Percentiles rank a stretch among this genome's conserved stretches.
phyloP scores from a whole-genome alignment of 805 yeast genomes.

The Teunomyces aglyptinius region DNA sequence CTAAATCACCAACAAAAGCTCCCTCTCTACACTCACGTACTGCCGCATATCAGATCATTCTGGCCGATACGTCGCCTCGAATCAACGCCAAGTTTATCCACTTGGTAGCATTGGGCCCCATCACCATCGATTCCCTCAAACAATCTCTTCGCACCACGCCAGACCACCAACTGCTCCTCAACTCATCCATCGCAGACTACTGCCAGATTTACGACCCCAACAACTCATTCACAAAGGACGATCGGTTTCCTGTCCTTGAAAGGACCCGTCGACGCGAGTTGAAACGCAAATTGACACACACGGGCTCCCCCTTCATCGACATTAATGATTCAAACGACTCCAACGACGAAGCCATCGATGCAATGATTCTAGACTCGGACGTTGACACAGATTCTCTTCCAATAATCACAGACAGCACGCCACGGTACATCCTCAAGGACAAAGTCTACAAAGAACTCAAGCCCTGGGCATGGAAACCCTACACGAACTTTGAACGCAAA shows the following conservation, averaged over 20 bases:
- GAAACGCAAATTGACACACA: slow-evolving; percentile 33
- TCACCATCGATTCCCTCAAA: slow-evolving; percentile 28
- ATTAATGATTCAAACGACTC: slow-evolving; percentile 5
- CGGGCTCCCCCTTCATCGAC: slow-evolving; percentile 6
- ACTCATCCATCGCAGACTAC: slow-evolving; percentile 27
- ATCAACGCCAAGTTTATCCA: slow-evolving; percentile 35
- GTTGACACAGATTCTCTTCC: slow-evolving; percentile 8
- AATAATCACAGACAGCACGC: background rate
- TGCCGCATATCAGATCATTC: slow-evolving; percentile 5
- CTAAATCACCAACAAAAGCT: slow-evolving; percentile 3
- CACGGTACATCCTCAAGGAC: slow-evolving; percentile 33
- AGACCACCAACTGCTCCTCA: slow-evolving; percentile 15
- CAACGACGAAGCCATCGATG: slow-evolving; percentile 9
- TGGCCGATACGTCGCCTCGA: slow-evolving; percentile 4
- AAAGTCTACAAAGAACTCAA: slow-evolving; percentile 39
- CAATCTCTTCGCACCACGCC: slow-evolving; percentile 9
- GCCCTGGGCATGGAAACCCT: slow-evolving; percentile 37
- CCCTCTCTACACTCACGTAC: background rate
- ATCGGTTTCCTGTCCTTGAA: slow-evolving; percentile 22
- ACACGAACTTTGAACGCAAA: slow-evolving; percentile 29
- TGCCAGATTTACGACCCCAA: slow-evolving; percentile 26
- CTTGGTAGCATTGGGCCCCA: slow-evolving; percentile 50
- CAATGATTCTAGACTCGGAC: slow-evolving; percentile 10
- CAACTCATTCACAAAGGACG: slow-evolving; percentile 30
- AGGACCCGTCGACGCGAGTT: slow-evolving; percentile 21